A percentile compares a stretch with the other conserved stretches of the same genome.
phyloP scores from a whole-genome alignment of 495 filamentous ascomycete genomes.

The Xylaria palmicola region DNA sequence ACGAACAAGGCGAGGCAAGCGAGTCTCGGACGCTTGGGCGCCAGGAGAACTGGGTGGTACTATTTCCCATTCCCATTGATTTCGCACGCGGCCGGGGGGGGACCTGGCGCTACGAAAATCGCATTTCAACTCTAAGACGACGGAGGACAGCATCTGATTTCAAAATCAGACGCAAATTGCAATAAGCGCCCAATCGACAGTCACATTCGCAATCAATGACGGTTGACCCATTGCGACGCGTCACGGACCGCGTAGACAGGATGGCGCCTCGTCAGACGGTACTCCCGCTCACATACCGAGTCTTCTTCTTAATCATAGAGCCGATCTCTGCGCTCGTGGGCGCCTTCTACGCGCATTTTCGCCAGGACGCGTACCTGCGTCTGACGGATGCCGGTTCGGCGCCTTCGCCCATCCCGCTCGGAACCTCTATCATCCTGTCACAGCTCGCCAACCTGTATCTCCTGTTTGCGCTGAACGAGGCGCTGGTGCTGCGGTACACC shows the following conservation, averaged over 20 bases:
- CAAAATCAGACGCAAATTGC: neutral
- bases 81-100: too few species aligned
- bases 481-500: conserved; percentile 62
- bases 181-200: neutral
- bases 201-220: neutral
- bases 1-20: neutral
- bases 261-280: conserved; percentile 31
- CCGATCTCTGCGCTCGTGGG: conserved; percentile 63
- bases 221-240: neutral
- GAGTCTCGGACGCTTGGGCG: neutral
- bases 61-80: neutral
- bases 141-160: neutral
- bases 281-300: conserved; percentile 52
- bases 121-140: neutral
- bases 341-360: conserved; percentile 60
- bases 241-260: neutral
- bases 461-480: conserved; percentile 68
- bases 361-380: conserved; percentile 56
- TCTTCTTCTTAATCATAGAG: conserved; percentile 68
- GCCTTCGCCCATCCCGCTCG: conserved; percentile 35
- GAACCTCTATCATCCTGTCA: conserved; percentile 56
- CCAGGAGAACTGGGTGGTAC: neutral
- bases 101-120: neutral
- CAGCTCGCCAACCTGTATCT: conserved; percentile 67
- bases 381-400: conserved; percentile 54